Evolutionary conservation across 768 basidiomycete genomes (phyloP).

Genomic region (Naganishia vaughanmartiniae): DNA sequence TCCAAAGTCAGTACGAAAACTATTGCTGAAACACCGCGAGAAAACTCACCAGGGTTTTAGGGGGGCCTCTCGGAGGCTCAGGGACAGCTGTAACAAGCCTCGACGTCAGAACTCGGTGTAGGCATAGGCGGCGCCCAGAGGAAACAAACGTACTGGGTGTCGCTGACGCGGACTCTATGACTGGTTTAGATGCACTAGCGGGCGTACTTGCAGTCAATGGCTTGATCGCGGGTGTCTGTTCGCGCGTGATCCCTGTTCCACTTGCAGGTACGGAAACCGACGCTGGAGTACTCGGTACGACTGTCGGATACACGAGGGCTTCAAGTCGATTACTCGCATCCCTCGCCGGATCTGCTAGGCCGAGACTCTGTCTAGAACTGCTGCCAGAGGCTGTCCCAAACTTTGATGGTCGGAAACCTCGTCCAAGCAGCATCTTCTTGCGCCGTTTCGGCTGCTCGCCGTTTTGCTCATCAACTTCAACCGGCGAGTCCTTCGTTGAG

Average conservation of each 20-base stretch:
- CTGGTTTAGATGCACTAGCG: not conserved
- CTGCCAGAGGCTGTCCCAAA: not conserved
- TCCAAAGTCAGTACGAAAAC: too few relatives aligned
- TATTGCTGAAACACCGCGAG: not conserved
- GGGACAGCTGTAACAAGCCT: not conserved
- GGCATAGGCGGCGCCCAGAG: not conserved
- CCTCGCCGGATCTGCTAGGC: not conserved
- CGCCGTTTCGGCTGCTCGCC: conserved; percentile 18
- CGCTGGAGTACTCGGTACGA: not conserved
- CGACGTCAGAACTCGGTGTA: not conserved
- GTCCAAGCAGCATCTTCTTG: conserved; percentile 24
- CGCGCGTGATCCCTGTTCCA: not conserved
- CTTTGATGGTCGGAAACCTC: conserved; percentile 22
- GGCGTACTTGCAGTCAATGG: not conserved
- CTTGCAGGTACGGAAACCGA: not conserved
- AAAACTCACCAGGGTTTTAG: not conserved
- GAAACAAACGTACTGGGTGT: not conserved
- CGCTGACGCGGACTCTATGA: not conserved
- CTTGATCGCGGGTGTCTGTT: not conserved
- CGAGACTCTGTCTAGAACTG: not conserved
- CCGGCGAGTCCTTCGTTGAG: not conserved
- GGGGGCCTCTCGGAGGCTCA: not conserved
- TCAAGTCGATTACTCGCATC: not conserved
- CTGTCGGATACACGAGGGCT: not conserved
- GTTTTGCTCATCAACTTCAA: not conserved